These are phyloP conservation scores for Russula dissimulans DNA, from an alignment of 768 basidiomycete species.

Conservation along the genomic window DNA sequence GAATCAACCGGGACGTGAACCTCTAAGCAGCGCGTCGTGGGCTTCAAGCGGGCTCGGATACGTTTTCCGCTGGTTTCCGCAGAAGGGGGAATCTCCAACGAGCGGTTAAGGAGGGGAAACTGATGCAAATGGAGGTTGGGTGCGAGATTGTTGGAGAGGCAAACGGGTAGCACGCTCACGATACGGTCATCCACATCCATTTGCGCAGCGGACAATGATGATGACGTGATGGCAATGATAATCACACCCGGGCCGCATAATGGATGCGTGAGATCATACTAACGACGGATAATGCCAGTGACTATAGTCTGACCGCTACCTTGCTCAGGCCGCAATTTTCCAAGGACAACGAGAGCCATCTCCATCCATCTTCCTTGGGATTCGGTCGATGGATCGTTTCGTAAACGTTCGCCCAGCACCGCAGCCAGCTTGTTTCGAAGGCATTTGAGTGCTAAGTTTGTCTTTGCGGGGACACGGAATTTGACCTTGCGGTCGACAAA, in stretches of 20 bases:
- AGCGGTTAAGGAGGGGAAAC: conserved; percentile 65
- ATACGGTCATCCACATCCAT: conserved; percentile 46
- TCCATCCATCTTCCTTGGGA: conserved; percentile 67
- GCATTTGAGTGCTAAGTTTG: conserved; percentile 70
- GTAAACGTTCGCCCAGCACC: conserved; percentile 58
- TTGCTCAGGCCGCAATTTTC: conserved; percentile 33
- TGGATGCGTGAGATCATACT: neutral
- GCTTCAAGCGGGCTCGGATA: conserved; percentile 66
- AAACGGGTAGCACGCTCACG: conserved; percentile 61
- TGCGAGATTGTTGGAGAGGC: conserved; percentile 50
- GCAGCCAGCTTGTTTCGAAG: conserved; percentile 55
- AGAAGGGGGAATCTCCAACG: conserved; percentile 69
- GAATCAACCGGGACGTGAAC: conserved; percentile 78
- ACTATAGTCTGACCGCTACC: conserved; percentile 2
- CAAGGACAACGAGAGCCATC: conserved; percentile 52
- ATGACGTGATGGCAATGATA: too few species aligned
- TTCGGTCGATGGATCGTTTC: conserved; percentile 47
- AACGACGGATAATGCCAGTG: conserved; percentile 8
- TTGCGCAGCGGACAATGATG: neutral
- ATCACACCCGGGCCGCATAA: neutral
- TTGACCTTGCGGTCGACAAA: conserved; percentile 81
- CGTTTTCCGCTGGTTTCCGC: conserved; percentile 64
- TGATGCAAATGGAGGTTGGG: conserved; percentile 72
- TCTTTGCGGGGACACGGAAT: conserved; percentile 59
- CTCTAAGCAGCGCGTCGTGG: conserved; percentile 52